Evolutionary conservation across 106 monocot species (phyloP).

Genomic region (Gastrodia elata): DNA sequence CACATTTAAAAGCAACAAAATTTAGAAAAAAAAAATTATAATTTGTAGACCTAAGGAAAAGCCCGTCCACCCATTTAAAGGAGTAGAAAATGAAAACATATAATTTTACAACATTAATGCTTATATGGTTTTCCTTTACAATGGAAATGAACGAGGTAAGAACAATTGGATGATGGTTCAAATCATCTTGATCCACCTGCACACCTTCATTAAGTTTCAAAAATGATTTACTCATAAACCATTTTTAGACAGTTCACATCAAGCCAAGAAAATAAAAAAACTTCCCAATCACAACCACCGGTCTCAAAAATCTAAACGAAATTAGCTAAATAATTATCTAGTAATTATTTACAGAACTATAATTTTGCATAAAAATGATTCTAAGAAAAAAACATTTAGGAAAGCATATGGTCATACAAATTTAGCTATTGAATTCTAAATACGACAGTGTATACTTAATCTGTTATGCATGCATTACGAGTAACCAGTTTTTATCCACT

Average conservation of each 20-base stretch:
- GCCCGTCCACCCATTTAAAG: neutral
- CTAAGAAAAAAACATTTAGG: neutral
- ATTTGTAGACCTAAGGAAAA: neutral
- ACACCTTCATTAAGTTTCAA: neutral
- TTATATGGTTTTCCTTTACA: neutral
- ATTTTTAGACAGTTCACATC: neutral
- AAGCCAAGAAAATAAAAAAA: neutral
- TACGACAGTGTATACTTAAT: neutral
- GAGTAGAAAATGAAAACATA: neutral
- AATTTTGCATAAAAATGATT: neutral
- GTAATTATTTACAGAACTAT: neutral
- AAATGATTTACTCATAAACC: neutral
- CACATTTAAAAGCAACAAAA: slow-evolving; percentile 5
- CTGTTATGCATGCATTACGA: neutral
- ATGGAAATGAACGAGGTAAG: neutral
- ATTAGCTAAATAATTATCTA: neutral
- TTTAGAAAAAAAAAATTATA: neutral
- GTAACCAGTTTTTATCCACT: neutral
- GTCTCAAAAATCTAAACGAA: neutral
- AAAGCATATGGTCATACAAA: neutral
- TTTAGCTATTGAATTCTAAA: neutral
- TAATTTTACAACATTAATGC: neutral
- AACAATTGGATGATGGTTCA: neutral
- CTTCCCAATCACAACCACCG: neutral
- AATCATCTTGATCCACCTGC: neutral